These are phyloP conservation scores for Prunella vulgaris DNA, from an alignment of 257 asterid genomes.

Conservation along the genomic window DNA sequence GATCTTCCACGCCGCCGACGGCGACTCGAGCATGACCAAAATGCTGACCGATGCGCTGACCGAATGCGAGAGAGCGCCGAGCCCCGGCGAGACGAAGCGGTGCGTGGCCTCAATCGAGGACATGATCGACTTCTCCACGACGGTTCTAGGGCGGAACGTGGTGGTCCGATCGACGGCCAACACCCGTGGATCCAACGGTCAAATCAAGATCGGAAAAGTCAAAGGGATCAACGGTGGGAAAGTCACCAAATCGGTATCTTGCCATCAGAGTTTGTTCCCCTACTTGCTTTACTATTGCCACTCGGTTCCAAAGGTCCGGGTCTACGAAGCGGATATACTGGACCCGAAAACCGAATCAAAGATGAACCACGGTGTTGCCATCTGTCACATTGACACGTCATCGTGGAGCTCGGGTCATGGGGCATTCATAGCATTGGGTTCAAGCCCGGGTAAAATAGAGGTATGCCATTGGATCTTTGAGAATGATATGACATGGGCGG, in stretches of 20 bases:
- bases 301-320: conserved; percentile 91
- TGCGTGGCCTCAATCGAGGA: conserved; percentile 83
- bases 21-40: conserved; percentile 40
- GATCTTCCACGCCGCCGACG: conserved; percentile 66
- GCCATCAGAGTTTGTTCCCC: conserved; percentile 83
- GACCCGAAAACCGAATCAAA: conserved; percentile 49
- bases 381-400: conserved; percentile 80
- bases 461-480: conserved; percentile 95
- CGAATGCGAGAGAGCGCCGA: conserved; percentile 80
- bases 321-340: conserved; percentile 71
- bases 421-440: conserved; percentile 72
- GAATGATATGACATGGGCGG: conserved; percentile 83
- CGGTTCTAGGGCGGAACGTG: conserved; percentile 70
- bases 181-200: conserved; percentile 41
- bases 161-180: conserved; percentile 56
- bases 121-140: conserved; percentile 85
- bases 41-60: conserved; percentile 44
- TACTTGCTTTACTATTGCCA: conserved; percentile 81
- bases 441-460: conserved; percentile 77
- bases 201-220: conserved; percentile 53
- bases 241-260: conserved; percentile 74
- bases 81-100: conserved; percentile 74
- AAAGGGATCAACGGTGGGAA: conserved; percentile 69
- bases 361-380: conserved; percentile 78
- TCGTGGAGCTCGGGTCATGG: conserved; percentile 83